Conservation (phyloP, 768 basidiomycete species). For the Tubosaeta brunneosetosa region DNA sequence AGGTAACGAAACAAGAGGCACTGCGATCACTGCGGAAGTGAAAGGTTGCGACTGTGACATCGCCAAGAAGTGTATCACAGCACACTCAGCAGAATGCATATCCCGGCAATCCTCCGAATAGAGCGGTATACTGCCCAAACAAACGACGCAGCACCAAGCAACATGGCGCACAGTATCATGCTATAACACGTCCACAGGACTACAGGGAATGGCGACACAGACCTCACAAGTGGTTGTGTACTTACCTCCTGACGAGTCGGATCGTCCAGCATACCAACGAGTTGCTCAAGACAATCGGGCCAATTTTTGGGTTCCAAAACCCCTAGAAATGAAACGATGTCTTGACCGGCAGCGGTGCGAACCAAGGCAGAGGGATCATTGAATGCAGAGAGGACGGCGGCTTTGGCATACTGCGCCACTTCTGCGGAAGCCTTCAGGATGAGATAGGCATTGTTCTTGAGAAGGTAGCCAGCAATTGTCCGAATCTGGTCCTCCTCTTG, state of each 20-base stretch:
- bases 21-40: conserved; percentile 3
- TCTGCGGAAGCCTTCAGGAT: conserved; percentile 64
- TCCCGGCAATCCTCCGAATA: conserved; percentile 6
- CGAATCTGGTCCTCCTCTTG: conserved; percentile 90
- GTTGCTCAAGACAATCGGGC: conserved; percentile 88
- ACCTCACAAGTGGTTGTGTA: neutral
- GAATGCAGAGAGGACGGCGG: conserved; percentile 76
- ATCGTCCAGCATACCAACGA: conserved; percentile 81
- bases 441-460: conserved; percentile 91
- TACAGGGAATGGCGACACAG: neutral
- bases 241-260: conserved; percentile 81
- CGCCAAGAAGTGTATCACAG: conserved; percentile 4
- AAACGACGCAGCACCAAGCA: conserved; percentile 4
- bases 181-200: neutral
- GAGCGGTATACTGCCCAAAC: neutral
- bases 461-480: conserved; percentile 91
- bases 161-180: neutral
- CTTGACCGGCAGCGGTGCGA: conserved; percentile 90
- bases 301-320: conserved; percentile 88
- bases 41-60: neutral
- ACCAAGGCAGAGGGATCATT: conserved; percentile 79
- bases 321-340: conserved; percentile 84
- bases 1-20: neutral
- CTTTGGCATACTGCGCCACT: conserved; percentile 70
- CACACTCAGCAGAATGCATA: neutral